Percentiles rank a stretch among this genome's conserved stretches.
phyloP scores from a whole-genome alignment of 2,329 filamentous ascomycete genomes.

The Paecilomyces fulvus region DNA sequence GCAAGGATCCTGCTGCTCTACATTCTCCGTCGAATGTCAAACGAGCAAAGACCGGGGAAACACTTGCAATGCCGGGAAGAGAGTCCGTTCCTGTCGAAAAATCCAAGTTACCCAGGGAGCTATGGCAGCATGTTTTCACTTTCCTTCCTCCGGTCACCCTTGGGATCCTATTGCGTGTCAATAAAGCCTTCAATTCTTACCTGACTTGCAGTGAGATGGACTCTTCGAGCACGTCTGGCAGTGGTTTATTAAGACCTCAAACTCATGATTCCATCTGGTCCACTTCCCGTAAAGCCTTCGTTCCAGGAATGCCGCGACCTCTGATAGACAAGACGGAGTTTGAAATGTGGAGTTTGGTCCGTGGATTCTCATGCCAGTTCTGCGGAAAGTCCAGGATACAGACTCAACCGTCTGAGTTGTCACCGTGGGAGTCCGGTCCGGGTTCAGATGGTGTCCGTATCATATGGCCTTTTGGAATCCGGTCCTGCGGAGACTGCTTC shows the following conservation, averaged over 20 bases:
- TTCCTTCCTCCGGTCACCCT: slow-evolving; percentile 56
- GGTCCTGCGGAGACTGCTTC: slow-evolving; percentile 60
- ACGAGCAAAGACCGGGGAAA: slow-evolving; percentile 9
- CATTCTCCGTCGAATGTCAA: slow-evolving; percentile 3
- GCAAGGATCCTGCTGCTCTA: not conserved
- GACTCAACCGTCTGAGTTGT: slow-evolving; percentile 22
- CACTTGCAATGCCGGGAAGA: not conserved
- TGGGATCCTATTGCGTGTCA: slow-evolving; percentile 58
- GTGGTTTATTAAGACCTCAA: slow-evolving; percentile 24
- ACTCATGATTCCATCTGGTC: slow-evolving; percentile 64
- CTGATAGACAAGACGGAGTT: slow-evolving; percentile 58
- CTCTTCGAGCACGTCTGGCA: slow-evolving; percentile 18
- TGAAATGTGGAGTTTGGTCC: slow-evolving; percentile 67
- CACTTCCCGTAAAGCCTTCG: slow-evolving; percentile 56
- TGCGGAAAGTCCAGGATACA: slow-evolving; percentile 43
- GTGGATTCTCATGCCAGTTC: slow-evolving; percentile 57
- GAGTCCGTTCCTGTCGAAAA: slow-evolving; percentile 8
- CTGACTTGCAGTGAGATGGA: slow-evolving; percentile 42
- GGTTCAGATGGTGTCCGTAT: slow-evolving; percentile 52
- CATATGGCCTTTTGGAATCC: slow-evolving; percentile 64
- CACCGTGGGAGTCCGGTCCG: slow-evolving; percentile 52
- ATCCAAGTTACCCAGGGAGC: slow-evolving; percentile 47
- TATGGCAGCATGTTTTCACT: slow-evolving; percentile 64
- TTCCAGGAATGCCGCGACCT: slow-evolving; percentile 61
- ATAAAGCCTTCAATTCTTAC: slow-evolving; percentile 56